phyloP scores from a whole-genome alignment of 139 green algal species.

The Pseudopediastrum boryanum region DNA sequence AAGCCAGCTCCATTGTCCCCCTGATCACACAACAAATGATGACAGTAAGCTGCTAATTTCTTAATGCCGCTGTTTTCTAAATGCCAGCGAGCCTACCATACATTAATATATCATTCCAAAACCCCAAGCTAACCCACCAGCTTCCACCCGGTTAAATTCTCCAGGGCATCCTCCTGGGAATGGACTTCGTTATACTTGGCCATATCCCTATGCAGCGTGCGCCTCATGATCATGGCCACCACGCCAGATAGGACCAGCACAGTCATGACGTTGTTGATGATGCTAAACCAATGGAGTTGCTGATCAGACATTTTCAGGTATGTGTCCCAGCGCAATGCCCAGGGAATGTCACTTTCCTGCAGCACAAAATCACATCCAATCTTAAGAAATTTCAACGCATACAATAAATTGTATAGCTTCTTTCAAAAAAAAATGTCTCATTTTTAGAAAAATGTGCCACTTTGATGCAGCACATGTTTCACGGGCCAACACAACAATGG shows the following conservation, averaged over 20 bases:
- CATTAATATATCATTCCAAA: constrained; percentile 82
- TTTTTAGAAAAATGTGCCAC: too few species aligned
- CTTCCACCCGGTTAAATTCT: constrained; percentile 99
- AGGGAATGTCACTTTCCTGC: constrained; percentile 85
- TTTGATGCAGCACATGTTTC: too few species aligned
- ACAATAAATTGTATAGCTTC: too few species aligned
- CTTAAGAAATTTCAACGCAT: too few species aligned
- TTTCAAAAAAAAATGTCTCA: too few species aligned
- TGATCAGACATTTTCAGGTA: constrained; percentile 95
- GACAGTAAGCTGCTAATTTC: too few species aligned
- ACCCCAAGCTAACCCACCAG: constrained; percentile 69
- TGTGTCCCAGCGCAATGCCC: constrained; percentile 98
- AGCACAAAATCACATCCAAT: too few species aligned
- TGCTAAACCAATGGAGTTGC: constrained; percentile 99
- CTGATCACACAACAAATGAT: too few species aligned
- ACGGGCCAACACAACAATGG: too few species aligned
- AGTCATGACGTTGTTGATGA: constrained; percentile 99
- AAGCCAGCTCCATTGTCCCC: too few species aligned
- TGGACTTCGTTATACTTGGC: constrained; percentile 97
- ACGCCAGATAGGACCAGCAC: constrained; percentile 98
- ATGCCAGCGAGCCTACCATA: constrained; percentile 89
- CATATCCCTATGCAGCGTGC: constrained; percentile 95
- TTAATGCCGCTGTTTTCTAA: too few species aligned
- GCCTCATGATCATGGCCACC: constrained; percentile 99
- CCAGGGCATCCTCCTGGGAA: constrained; percentile 85